These are phyloP conservation scores for Castanospermum australe DNA, from an alignment of 306 rosid genomes.

Conservation along the genomic window DNA sequence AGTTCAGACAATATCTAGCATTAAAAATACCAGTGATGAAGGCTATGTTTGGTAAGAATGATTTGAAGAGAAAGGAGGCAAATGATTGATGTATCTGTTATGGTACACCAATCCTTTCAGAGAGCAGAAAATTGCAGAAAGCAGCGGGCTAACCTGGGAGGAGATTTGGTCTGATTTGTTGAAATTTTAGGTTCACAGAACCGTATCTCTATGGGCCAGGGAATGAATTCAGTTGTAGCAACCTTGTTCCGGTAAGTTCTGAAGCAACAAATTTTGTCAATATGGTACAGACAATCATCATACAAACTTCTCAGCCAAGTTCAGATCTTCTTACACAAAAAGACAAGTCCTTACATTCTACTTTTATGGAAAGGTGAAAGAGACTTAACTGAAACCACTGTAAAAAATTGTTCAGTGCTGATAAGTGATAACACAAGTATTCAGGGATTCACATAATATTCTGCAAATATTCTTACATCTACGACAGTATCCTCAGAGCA, in stretches of 20 bases:
- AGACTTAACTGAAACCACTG: neutral
- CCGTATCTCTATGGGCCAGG: constrained; percentile 97
- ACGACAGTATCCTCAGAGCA: neutral
- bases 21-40: neutral
- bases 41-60: neutral
- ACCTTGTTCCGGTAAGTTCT: constrained; percentile 93
- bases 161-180: constrained; percentile 82
- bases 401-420: neutral
- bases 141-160: constrained; percentile 68
- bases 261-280: constrained; percentile 33
- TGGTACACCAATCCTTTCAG: constrained; percentile 20
- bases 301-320: neutral
- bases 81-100: neutral
- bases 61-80: constrained; percentile 4
- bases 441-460: neutral
- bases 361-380: neutral
- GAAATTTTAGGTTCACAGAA: constrained; percentile 79
- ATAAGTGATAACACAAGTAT: neutral
- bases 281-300: constrained; percentile 19
- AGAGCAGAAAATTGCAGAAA: constrained; percentile 25
- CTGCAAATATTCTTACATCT: neutral
- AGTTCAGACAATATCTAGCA: constrained; percentile 3
- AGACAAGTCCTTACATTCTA: too few species aligned
- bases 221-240: constrained; percentile 61
- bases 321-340: neutral